Conservation (phyloP, 1,139 yeast genomes). For the Chernovozyma sophiae-reginae region DNA sequence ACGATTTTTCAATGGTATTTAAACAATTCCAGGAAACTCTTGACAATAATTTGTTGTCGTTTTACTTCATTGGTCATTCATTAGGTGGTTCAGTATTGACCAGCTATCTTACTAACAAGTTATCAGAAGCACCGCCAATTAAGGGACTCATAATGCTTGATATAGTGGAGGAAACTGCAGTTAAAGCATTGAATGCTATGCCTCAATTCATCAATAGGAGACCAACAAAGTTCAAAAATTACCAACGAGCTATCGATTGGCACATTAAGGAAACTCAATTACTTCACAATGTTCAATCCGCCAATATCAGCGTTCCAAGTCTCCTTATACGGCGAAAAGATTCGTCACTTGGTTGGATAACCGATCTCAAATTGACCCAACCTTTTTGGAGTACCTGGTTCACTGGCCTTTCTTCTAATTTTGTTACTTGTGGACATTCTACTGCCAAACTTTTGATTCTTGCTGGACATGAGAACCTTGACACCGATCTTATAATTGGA, state of each 20-base stretch:
- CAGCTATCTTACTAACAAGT: constrained; percentile 22
- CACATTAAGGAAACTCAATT: constrained; percentile 51
- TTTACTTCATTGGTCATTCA: constrained; percentile 79
- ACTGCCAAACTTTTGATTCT: constrained; percentile 70
- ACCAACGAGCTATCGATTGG: constrained; percentile 76
- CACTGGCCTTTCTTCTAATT: constrained; percentile 58
- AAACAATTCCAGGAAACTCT: constrained; percentile 26
- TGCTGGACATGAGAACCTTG: constrained; percentile 90
- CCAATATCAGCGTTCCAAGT: constrained; percentile 73
- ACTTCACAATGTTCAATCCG: constrained; percentile 59
- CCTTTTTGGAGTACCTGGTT: constrained; percentile 87
- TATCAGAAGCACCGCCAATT: constrained; percentile 13
- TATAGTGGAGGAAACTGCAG: constrained; percentile 91
- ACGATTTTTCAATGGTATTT: constrained; percentile 54
- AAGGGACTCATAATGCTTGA: constrained; percentile 77
- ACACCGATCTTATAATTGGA: constrained; percentile 80
- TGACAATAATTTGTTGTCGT: constrained; percentile 14
- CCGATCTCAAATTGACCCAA: constrained; percentile 57
- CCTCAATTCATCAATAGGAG: constrained; percentile 55
- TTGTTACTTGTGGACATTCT: constrained; percentile 35
- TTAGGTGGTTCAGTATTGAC: constrained; percentile 87
- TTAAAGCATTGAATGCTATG: constrained; percentile 65
- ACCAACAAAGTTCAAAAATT: constrained; percentile 53
- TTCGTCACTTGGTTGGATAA: constrained; percentile 47
- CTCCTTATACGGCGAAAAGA: constrained; percentile 28